Base-by-base conservation (phyloP, 2,329 filamentous ascomycete genomes). In the Ophiostoma pallidulum region DNA sequence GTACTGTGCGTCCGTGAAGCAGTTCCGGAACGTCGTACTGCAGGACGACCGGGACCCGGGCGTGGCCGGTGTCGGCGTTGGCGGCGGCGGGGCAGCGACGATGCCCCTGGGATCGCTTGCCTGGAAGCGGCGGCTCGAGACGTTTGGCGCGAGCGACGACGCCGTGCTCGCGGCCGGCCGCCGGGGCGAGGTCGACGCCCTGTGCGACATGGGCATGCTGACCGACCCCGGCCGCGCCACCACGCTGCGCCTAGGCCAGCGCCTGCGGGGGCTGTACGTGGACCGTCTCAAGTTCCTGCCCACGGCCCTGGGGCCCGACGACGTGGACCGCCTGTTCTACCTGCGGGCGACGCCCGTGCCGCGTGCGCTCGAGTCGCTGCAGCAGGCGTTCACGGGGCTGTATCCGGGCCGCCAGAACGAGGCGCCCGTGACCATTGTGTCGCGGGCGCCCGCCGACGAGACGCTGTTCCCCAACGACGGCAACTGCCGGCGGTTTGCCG, bases 161-260 rank as follows among this genome's bases (percentile, higher is more conserved):
- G 79, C 89, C 4, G 68, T 83, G 24, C 68, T 88, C 41, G 84
- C 85, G 8, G 64, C 74, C 2, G 86, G 86, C 0, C 78, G 83
- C 7, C 64, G 66, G 1, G 82, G 82, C 51, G 77, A 87, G 60
- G 73, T 83, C n/a, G 87, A 95, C 62, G 75, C 74, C 36, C 76
- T 97, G 51, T 98, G 91, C 72, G 85, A 82, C 63, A 74, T 78
- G 62, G 77, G 86, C 56, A 83, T 85, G 70, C 70, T 91, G 57
- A 91, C 86, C 19, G 84, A 91, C 62, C 74, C 72, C 56, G 86
- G 86, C 45, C 77, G 86, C 33, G 72, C 80, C 59, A 86, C 84
- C 1, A 90, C 86, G 1, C 78, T 78, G 58, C 71, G 75, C 13
- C 74, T 91, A 1, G 86, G 86, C 19, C 66, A 69, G 49, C 77